Conservation (phyloP, 2,329 filamentous ascomycete species). For the Penicillium decumbens region DNA sequence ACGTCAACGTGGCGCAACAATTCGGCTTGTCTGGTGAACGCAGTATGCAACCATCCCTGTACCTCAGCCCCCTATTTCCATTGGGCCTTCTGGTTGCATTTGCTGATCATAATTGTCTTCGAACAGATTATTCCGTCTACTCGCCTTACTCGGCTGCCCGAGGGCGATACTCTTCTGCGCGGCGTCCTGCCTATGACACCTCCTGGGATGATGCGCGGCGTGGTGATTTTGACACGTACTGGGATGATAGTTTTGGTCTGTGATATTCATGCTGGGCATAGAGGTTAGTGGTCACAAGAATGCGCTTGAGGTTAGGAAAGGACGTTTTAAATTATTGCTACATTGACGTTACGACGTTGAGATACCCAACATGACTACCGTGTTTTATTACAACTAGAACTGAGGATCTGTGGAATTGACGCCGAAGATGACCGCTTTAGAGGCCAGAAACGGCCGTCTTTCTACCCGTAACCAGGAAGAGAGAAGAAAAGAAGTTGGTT, state of each 20-base stretch:
- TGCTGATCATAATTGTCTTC: not conserved
- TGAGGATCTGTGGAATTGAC: too few species aligned
- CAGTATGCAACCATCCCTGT: constrained; percentile 29
- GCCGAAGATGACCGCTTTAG: too few species aligned
- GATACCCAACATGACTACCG: not conserved
- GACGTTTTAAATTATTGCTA: not conserved
- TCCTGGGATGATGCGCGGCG: not conserved
- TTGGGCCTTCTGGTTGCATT: not conserved
- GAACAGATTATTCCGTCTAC: constrained; percentile 13
- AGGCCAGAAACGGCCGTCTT: too few species aligned
- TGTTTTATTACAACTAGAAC: too few species aligned
- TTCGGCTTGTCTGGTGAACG: constrained; percentile 40
- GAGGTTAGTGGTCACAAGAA: not conserved
- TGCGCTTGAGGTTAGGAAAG: not conserved
- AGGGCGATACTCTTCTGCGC: constrained; percentile 9
- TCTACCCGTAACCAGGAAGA: too few species aligned
- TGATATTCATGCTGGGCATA: not conserved
- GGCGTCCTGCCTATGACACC: not conserved
- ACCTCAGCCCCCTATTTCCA: not conserved
- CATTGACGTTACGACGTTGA: not conserved
- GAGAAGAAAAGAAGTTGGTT: too few species aligned
- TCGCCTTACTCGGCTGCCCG: constrained; percentile 15
- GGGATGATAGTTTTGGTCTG: not conserved
- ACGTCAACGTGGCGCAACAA: constrained; percentile 43
- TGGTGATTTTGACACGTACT: not conserved